A percentile compares a stretch with the other conserved stretches of the same genome.
Evolutionary conservation across 805 yeast species (phyloP).

Genomic region (Candida michaelii): DNA sequence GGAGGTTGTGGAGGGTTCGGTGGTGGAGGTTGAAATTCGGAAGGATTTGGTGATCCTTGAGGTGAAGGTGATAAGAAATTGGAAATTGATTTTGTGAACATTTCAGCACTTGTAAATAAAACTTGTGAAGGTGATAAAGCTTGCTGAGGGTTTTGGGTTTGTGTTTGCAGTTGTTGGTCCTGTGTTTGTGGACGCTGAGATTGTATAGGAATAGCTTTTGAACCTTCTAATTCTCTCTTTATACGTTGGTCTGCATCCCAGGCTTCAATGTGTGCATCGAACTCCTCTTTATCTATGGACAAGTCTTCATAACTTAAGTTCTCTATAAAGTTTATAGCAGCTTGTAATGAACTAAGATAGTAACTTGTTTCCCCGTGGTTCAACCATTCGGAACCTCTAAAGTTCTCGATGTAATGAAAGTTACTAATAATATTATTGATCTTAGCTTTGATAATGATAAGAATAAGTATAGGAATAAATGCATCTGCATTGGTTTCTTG

Average conservation of each 20-base stretch:
- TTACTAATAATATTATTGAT: conserved; percentile 72
- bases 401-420: conserved; percentile 80
- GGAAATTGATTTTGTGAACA: conserved; percentile 50
- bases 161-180: not conserved
- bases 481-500: conserved; percentile 84
- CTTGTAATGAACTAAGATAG: conserved; percentile 85
- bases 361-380: conserved; percentile 85
- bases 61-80: conserved; percentile 41
- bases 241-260: conserved; percentile 41
- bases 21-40: conserved; percentile 1
- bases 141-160: conserved; percentile 17
- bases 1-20: not conserved
- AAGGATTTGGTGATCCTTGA: conserved; percentile 18
- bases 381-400: conserved; percentile 70
- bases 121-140: conserved; percentile 39
- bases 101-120: conserved; percentile 46
- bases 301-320: conserved; percentile 56
- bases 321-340: conserved; percentile 79
- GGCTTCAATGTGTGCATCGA: conserved; percentile 53
- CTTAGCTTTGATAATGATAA: conserved; percentile 69
- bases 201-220: conserved; percentile 11
- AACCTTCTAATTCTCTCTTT: conserved; percentile 10
- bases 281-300: conserved; percentile 62
- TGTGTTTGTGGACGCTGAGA: not conserved
- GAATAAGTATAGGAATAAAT: conserved; percentile 85